A percentile compares a stretch with the other conserved stretches of the same genome.
Conservation (phyloP, 805 yeast species). For the Hanseniaspora guilliermondii region DNA sequence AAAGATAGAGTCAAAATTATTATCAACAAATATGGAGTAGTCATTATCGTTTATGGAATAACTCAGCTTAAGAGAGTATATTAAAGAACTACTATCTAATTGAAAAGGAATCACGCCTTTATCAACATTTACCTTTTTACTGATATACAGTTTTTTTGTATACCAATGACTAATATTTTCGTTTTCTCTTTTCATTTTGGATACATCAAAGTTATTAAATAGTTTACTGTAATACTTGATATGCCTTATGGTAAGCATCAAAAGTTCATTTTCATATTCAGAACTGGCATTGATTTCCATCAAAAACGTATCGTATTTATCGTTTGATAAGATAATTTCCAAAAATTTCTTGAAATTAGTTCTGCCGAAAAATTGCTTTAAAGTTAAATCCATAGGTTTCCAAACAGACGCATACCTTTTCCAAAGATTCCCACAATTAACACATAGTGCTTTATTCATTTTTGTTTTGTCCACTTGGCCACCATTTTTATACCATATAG, state of each 20-base stretch:
- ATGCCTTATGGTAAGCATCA: not conserved
- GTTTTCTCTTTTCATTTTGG: not conserved
- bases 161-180: not conserved
- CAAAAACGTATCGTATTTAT: conserved; percentile 13
- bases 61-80: not conserved
- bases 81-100: not conserved
- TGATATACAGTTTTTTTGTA: not conserved
- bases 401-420: conserved; percentile 76
- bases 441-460: conserved; percentile 48
- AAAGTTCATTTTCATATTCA: conserved; percentile 1
- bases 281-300: not conserved
- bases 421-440: conserved; percentile 84
- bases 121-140: not conserved
- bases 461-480: not conserved
- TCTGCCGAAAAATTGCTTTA: conserved; percentile 32
- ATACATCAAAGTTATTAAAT: not conserved
- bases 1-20: not conserved
- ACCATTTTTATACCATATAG: conserved; percentile 27
- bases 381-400: conserved; percentile 64
- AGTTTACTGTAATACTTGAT: not conserved
- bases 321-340: conserved; percentile 13
- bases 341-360: conserved; percentile 13
- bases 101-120: not conserved
- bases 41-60: not conserved
- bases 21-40: conserved; percentile 5